These are phyloP conservation scores for Cladosporium phlei DNA, from an alignment of 2,329 filamentous ascomycete genomes.

Conservation along the genomic window DNA sequence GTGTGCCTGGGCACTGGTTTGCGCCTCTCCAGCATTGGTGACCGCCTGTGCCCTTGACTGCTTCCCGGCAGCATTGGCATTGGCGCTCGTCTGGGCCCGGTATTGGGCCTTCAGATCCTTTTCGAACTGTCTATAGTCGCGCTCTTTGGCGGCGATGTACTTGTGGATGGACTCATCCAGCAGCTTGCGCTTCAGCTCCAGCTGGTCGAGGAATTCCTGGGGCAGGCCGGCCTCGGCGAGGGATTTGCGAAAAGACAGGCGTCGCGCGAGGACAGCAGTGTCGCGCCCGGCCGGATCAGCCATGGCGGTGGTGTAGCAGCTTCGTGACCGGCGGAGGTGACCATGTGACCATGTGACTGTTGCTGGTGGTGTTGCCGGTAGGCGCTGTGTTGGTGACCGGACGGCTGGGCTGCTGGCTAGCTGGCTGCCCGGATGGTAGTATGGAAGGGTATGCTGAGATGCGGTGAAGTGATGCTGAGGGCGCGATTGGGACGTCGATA, in stretches of 20 bases:
- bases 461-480: too few relatives aligned
- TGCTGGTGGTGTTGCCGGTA: too few relatives aligned
- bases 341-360: constrained; percentile 6
- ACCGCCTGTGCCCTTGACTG: too few relatives aligned
- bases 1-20: constrained; percentile 2
- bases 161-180: constrained; percentile 36
- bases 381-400: too few relatives aligned
- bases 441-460: too few relatives aligned
- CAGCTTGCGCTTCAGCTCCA: constrained; percentile 34
- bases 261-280: constrained; percentile 14
- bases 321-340: background rate
- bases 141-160: constrained; percentile 35
- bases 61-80: too few relatives aligned
- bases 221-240: constrained; percentile 23
- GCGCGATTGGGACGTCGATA: too few relatives aligned
- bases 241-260: constrained; percentile 20
- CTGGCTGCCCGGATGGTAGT: too few relatives aligned
- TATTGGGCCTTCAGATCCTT: constrained; percentile 25
- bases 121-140: constrained; percentile 34
- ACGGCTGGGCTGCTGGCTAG: too few relatives aligned
- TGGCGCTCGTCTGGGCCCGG: constrained; percentile 1
- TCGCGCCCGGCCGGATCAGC: constrained; percentile 13
- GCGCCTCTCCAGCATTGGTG: constrained; percentile 28
- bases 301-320: constrained; percentile 7
- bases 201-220: constrained; percentile 27